These are phyloP conservation scores for Mycocentrospora acerina DNA, from an alignment of 2,329 filamentous ascomycete species.

Conservation along the genomic window DNA sequence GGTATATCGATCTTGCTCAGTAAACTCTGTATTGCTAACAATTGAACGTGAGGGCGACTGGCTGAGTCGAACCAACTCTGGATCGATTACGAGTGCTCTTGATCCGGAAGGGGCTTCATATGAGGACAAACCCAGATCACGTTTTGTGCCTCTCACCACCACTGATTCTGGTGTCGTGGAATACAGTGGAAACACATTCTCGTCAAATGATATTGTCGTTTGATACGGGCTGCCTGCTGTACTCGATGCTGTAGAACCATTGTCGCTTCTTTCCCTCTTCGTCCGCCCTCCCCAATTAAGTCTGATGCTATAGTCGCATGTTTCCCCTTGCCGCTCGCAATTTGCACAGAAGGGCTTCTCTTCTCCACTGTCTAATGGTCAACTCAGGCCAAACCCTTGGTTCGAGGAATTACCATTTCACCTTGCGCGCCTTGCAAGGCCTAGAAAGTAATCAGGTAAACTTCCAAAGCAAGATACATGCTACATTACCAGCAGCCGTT, in stretches of 20 bases:
- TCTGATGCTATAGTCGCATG: slow-evolving; percentile 78
- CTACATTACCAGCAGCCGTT: slow-evolving; percentile 65
- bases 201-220: slow-evolving; percentile 31
- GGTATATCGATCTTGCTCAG: slow-evolving; percentile 18
- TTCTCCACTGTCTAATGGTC: slow-evolving; percentile 58
- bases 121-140: slow-evolving; percentile 29
- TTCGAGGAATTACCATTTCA: slow-evolving; percentile 63
- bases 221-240: slow-evolving; percentile 31
- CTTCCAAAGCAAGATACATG: not conserved
- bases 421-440: slow-evolving; percentile 77
- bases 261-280: slow-evolving; percentile 56
- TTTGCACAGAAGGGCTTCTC: slow-evolving; percentile 72
- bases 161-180: slow-evolving; percentile 19
- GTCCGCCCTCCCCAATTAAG: slow-evolving; percentile 78
- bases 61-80: slow-evolving; percentile 23
- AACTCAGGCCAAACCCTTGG: slow-evolving; percentile 6
- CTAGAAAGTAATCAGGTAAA: slow-evolving; percentile 45
- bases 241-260: slow-evolving; percentile 27
- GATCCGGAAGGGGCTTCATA: slow-evolving; percentile 22
- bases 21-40: slow-evolving; percentile 8
- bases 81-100: slow-evolving; percentile 27
- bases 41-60: slow-evolving; percentile 17
- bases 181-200: slow-evolving; percentile 22
- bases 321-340: slow-evolving; percentile 70
- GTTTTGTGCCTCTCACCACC: slow-evolving; percentile 8